phyloP scores from a whole-genome alignment of 2,329 filamentous ascomycete genomes.

The Exserohilum rostratum region DNA sequence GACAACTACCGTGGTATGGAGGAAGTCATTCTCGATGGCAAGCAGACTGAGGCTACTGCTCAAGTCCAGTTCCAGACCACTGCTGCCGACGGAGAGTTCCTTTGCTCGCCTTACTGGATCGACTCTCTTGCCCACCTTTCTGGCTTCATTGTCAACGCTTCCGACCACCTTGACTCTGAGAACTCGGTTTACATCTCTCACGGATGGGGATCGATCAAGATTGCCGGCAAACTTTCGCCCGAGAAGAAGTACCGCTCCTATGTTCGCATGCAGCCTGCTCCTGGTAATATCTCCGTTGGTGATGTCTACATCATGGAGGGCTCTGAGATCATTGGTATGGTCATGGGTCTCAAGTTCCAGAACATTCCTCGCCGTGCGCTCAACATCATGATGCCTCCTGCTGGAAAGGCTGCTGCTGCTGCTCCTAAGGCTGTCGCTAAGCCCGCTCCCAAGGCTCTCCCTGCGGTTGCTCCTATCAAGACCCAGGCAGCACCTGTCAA shows the following conservation, averaged over 20 bases:
- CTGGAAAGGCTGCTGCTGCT: slow-evolving; percentile 52
- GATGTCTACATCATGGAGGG: slow-evolving; percentile 67
- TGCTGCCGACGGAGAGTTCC: slow-evolving; percentile 61
- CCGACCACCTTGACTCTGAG: slow-evolving; percentile 63
- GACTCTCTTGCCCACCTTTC: slow-evolving; percentile 64
- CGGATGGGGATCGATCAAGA: slow-evolving; percentile 66
- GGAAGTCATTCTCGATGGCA: slow-evolving; percentile 63
- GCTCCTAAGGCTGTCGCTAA: slow-evolving; percentile 45
- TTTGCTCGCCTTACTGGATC: slow-evolving; percentile 65
- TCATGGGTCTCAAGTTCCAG: slow-evolving; percentile 69
- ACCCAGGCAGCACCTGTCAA: slow-evolving; percentile 38
- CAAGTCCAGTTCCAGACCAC: slow-evolving; percentile 61
- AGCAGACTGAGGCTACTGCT: slow-evolving; percentile 62
- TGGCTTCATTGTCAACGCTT: slow-evolving; percentile 66
- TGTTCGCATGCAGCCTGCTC: slow-evolving; percentile 65
- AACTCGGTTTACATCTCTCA: slow-evolving; percentile 67
- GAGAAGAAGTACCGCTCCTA: slow-evolving; percentile 64
- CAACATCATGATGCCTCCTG: slow-evolving; percentile 70
- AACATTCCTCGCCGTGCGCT: slow-evolving; percentile 69
- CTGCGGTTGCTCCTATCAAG: slow-evolving; percentile 44
- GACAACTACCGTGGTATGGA: slow-evolving; percentile 64
- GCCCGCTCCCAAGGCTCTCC: slow-evolving; percentile 44
- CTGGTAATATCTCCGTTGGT: slow-evolving; percentile 62
- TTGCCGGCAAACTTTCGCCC: slow-evolving; percentile 58
- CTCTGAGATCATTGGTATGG: slow-evolving; percentile 64